Percentiles rank a stretch among this genome's conserved stretches.
Evolutionary conservation across 2,329 filamentous ascomycete genomes (phyloP).

Genomic region (Pseudonectria buxi): DNA sequence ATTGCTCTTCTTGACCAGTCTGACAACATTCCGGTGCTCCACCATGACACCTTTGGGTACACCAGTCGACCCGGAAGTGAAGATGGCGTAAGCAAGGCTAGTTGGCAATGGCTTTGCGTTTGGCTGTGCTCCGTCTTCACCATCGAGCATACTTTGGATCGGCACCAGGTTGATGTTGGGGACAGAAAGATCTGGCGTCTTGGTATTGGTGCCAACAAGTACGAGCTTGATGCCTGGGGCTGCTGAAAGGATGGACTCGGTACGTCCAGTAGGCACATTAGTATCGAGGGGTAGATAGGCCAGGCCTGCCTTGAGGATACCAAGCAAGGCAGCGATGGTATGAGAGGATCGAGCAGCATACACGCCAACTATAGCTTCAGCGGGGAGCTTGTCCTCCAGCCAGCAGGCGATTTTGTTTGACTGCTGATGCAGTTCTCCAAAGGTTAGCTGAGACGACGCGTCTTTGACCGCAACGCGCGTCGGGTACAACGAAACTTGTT

Average conservation of each 20-base stretch:
- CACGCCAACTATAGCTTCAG: slow-evolving; percentile 16
- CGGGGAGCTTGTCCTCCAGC: slow-evolving; percentile 2
- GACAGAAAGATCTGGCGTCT: not conserved
- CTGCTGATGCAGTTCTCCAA: slow-evolving; percentile 12
- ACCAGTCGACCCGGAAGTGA: slow-evolving; percentile 46
- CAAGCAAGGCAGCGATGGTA: slow-evolving; percentile 15
- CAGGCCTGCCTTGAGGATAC: slow-evolving; percentile 18
- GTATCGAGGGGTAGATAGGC: slow-evolving; percentile 21
- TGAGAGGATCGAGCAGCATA: slow-evolving; percentile 15
- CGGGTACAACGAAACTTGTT: slow-evolving; percentile 9
- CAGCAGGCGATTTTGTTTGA: slow-evolving; percentile 13
- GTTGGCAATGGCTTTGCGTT: not conserved
- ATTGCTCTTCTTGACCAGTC: slow-evolving; percentile 7
- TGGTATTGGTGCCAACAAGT: slow-evolving; percentile 3
- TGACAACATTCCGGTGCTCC: slow-evolving; percentile 12
- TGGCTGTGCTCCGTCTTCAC: too few species aligned
- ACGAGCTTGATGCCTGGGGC: not conserved
- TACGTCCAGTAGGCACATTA: slow-evolving; percentile 7
- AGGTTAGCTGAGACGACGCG: slow-evolving; percentile 9
- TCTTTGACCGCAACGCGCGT: slow-evolving; percentile 14
- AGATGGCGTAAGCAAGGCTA: slow-evolving; percentile 32
- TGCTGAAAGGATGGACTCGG: slow-evolving; percentile 10
- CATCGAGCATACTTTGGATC: not conserved
- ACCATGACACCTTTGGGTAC: slow-evolving; percentile 42
- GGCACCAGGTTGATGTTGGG: not conserved